These are phyloP conservation scores for Crucibulum parvulum DNA, from an alignment of 1,284 basidiomycete species.

Conservation along the genomic window DNA sequence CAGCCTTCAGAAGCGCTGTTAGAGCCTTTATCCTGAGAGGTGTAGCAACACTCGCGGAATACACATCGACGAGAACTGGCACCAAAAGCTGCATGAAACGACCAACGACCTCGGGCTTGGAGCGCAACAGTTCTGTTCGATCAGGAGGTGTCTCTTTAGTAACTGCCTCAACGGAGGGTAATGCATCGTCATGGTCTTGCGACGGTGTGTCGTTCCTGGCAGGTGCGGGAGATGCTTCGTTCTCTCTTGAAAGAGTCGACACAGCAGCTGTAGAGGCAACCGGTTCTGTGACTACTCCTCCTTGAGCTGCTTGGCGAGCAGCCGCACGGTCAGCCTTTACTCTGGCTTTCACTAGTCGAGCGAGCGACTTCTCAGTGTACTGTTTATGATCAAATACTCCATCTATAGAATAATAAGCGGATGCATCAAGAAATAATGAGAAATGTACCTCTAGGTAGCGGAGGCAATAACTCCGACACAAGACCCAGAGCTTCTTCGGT, in stretches of 20 bases:
- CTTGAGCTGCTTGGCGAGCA: constrained; percentile 58
- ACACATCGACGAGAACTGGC: constrained; percentile 94
- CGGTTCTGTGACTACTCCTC: constrained; percentile 31
- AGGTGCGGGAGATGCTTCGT: constrained; percentile 26
- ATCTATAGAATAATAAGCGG: constrained; percentile 53
- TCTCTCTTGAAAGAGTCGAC: constrained; percentile 29
- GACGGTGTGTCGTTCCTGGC: constrained; percentile 30
- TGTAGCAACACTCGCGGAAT: constrained; percentile 90
- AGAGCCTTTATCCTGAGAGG: constrained; percentile 89
- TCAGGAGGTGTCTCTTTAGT: constrained; percentile 48
- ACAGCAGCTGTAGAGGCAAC: constrained; percentile 29
- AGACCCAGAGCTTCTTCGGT: constrained; percentile 91
- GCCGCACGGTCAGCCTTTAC: constrained; percentile 79
- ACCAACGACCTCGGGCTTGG: constrained; percentile 77
- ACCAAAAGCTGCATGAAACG: constrained; percentile 88
- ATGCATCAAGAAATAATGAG: constrained; percentile 2
- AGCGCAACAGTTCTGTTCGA: constrained; percentile 76
- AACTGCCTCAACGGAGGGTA: constrained; percentile 36
- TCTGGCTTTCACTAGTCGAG: constrained; percentile 76
- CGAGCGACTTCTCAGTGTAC: constrained; percentile 88
- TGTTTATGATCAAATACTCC: constrained; percentile 92
- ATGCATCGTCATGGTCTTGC: constrained; percentile 41
- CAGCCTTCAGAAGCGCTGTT: constrained; percentile 86
- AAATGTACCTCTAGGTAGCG: constrained; percentile 82
- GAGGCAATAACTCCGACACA: constrained; percentile 89